These are phyloP conservation scores for Pseudocercospora fijiensis DNA, from an alignment of 2,329 filamentous ascomycete genomes.

Conservation along the genomic window DNA sequence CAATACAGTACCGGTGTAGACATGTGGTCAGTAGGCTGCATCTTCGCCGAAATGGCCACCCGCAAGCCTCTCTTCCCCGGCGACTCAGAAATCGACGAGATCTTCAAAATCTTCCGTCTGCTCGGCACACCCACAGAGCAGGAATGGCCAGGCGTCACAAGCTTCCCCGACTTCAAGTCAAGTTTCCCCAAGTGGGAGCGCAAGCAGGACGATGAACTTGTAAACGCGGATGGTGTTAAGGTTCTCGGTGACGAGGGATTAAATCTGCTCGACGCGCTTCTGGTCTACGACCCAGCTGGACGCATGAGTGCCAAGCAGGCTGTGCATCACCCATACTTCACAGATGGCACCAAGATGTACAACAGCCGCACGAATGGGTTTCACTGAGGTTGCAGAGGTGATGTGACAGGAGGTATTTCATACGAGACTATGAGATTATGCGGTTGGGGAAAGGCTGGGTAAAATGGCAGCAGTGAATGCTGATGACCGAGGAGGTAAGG, in stretches of 20 bases:
- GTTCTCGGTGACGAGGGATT: slow-evolving; percentile 73
- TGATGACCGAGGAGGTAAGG: slow-evolving; percentile 9
- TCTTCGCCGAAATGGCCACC: slow-evolving; percentile 99
- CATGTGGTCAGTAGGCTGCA: slow-evolving; percentile 98
- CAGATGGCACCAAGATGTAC: slow-evolving; percentile 54
- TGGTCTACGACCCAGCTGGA: slow-evolving; percentile 88
- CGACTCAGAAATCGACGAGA: slow-evolving; percentile 96
- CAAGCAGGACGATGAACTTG: slow-evolving; percentile 79
- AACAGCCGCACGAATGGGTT: slow-evolving; percentile 8
- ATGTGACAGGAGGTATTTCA: background rate
- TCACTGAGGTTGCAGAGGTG: slow-evolving; percentile 1
- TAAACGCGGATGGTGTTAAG: slow-evolving; percentile 54
- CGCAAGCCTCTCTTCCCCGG: slow-evolving; percentile 93
- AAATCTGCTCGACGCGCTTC: slow-evolving; percentile 83
- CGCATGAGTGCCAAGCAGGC: slow-evolving; percentile 85
- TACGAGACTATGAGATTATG: slow-evolving; percentile 11
- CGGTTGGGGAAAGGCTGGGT: background rate
- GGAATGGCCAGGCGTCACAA: slow-evolving; percentile 90
- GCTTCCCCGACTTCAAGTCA: slow-evolving; percentile 96
- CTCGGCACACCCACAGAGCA: slow-evolving; percentile 98
- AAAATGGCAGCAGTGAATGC: background rate
- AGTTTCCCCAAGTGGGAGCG: slow-evolving; percentile 94
- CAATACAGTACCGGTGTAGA: slow-evolving; percentile 99
- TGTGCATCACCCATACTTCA: slow-evolving; percentile 89
- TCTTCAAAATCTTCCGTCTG: slow-evolving; percentile 93